These are phyloP conservation scores for Lentinula boryana DNA, from an alignment of 768 basidiomycete genomes.

Conservation along the genomic window DNA sequence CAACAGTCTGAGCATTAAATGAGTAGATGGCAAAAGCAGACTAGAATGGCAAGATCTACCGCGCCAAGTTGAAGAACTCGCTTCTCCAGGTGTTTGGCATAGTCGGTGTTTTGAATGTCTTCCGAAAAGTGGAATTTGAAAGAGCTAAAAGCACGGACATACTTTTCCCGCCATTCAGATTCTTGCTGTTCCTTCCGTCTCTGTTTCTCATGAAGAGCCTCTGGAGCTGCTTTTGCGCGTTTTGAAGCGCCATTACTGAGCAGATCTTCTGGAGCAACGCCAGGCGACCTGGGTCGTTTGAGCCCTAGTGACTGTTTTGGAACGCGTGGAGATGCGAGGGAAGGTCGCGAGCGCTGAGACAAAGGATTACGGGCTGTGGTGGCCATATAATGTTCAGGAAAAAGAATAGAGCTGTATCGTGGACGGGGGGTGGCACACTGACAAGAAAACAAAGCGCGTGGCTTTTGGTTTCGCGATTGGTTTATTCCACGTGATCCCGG, in stretches of 20 bases:
- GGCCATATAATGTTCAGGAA: conserved; percentile 32
- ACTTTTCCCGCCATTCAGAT: conserved; percentile 77
- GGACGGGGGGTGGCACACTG: neutral
- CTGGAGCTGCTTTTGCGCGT: conserved; percentile 33
- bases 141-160: conserved; percentile 74
- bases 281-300: conserved; percentile 22
- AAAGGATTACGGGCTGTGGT: conserved; percentile 44
- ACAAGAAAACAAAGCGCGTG: neutral
- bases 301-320: conserved; percentile 2
- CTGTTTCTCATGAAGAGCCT: neutral
- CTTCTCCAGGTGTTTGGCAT: conserved; percentile 39
- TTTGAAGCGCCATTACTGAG: conserved; percentile 32
- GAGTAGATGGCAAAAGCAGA: neutral
- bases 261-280: conserved; percentile 39
- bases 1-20: conserved; percentile 52
- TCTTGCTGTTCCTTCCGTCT: conserved; percentile 26
- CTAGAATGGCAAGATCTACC: conserved; percentile 43
- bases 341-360: conserved; percentile 30
- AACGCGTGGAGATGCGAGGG: conserved; percentile 27
- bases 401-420: conserved; percentile 8
- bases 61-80: conserved; percentile 67
- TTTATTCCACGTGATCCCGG: neutral
- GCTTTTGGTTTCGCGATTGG: neutral
- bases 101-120: conserved; percentile 38
- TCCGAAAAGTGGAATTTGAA: conserved; percentile 54